Evolutionary conservation across 2,329 filamentous ascomycete species (phyloP), one percentile per base, ranked within the genome.

Genomic region (Aquanectria penicillioides): DNA sequence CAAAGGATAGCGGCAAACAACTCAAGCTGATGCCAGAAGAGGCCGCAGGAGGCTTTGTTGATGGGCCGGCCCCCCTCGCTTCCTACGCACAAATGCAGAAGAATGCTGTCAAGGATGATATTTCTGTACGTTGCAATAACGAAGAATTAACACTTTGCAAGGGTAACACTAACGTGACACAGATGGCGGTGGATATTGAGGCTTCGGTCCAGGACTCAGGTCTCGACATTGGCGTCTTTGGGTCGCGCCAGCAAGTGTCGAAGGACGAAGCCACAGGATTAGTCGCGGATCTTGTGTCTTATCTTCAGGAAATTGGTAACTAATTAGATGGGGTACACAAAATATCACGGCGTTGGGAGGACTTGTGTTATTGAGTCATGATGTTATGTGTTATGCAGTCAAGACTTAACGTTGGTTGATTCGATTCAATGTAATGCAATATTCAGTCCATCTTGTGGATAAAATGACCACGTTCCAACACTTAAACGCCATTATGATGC

Each of bases 161-260:
- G n/a, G 13, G 6, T 58, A 40, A 61, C 36, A n/a, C 44, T 66
- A 50, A 59, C 17, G 1, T 13, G 4, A 4, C 9, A 10, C n/a
- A 80, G 78, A 68, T 74, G 17, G 73, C 77, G 10, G 58, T 79
- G 6, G 78, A 81, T 52, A 59, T 80, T 2, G 79, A 81, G 59
- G 77, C 75, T 1, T 74, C 77, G 0, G 44, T 81, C 1, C 61
- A 68, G 4, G 69, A 58, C 0, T 61, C 65, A 2, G 61, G 53
- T 0, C 58, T 81, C 34, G 76, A 77, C 25, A 72, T 81, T 44
- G 79, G 79, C 6, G 67, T 79, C 3, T 81, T 81, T 59, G 78
- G 75, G 4, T 74, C 75, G 6, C 44, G 49, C 6, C 53, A 64
- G 23, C 58, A 67, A 5, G 44, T 77, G 15, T 72, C 70, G 2